Base-by-base conservation (phyloP, 139 green algal species). In the Parachlorella kessleri region DNA sequence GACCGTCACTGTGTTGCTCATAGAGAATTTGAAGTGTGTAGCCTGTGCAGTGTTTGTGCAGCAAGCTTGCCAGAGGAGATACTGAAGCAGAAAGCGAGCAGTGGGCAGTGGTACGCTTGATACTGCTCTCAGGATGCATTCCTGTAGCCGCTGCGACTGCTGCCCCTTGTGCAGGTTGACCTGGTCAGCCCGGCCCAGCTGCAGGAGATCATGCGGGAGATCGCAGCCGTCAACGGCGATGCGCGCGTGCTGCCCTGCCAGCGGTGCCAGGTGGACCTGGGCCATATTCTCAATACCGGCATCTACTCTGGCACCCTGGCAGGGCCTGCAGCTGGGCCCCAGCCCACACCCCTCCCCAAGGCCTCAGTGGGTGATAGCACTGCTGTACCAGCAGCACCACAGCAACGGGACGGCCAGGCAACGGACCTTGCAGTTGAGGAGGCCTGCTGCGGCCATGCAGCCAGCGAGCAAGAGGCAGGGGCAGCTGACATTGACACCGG, bases 201-300 rank as follows among this genome's bases (percentile, higher is more conserved):
- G 48, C 38, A 33, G 9, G 73, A 66, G 4, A 81, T 90, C 0
- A 77, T 92, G 72, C 70, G 66, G 0, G 40, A 78, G 64, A 87
- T 98, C 35, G 69, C 70, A 0, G 72, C 55, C 30, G 92, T 97
- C 64, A 98, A 98, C 78, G 76, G 81, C 24, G 81, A 76, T 18
- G 94, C 89, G 7, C 37, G 70, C 26, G 84, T 97, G n/a, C 65
- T 93, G 1, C 81, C 72, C 64, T 95, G 90, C 14, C 77, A 78
- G 18, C 82, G 77, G 30, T 92, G 86, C 86, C 40, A 66, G 0
- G 86, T 98, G n/a, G 87, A 96, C 78, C 68, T 95, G 30, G 66
- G 35, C 2, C 38, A 53, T 2, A 77, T 98, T 24, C 86, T 98
- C 7, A 88, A 94, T 81, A 83, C 86, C 10, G 79, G 82, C 14